Base-by-base conservation (phyloP, 75 land plant genomes). In the Azolla pinnata region DNA sequence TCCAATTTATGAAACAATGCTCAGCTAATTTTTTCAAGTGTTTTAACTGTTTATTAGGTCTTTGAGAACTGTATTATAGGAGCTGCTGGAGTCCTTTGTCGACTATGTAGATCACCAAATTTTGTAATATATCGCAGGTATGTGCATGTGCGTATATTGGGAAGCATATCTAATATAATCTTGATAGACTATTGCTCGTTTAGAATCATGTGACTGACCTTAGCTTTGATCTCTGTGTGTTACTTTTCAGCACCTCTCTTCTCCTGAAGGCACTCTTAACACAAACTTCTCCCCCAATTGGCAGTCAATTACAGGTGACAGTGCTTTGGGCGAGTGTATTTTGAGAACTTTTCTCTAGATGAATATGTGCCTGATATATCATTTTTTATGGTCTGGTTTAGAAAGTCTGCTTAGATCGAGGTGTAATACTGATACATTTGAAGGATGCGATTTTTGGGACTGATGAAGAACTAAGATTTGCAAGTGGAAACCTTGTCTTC, bases 291-390 rank as follows among this genome's bases (percentile, higher is more conserved):
- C 68, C 64, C 29, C 35, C 48, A 29, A 40, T 76, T 14, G 55
- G 57, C n/a, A 61, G 59, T 29, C 70, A 76, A 53, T 35, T 76
- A 48, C 79, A 70, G 50, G 79, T 76, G 21, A 46, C n/a, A n/a
- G n/a, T n/a, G n/a, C n/a, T n/a, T n/a, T n/a, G n/a, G n/a, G n/a
- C n/a, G n/a, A n/a, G n/a, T n/a, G n/a, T n/a, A n/a, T n/a, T n/a
- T n/a, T n/a, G n/a, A n/a, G n/a, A n/a, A n/a, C n/a, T n/a, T n/a
- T n/a, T n/a, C n/a, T n/a, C n/a, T n/a, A n/a, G n/a, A n/a, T n/a
- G n/a, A n/a, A n/a, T n/a, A n/a, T n/a, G n/a, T n/a, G n/a, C n/a
- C n/a, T n/a, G n/a, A n/a, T n/a, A n/a, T 51, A 9, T 18, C n/a
- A 7, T 23, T 54, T 57, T 33, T 57, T 31, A 30, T 35, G 12